Base-by-base conservation (phyloP, 2,329 filamentous ascomycete species). In the Fonsecaea nubica region DNA sequence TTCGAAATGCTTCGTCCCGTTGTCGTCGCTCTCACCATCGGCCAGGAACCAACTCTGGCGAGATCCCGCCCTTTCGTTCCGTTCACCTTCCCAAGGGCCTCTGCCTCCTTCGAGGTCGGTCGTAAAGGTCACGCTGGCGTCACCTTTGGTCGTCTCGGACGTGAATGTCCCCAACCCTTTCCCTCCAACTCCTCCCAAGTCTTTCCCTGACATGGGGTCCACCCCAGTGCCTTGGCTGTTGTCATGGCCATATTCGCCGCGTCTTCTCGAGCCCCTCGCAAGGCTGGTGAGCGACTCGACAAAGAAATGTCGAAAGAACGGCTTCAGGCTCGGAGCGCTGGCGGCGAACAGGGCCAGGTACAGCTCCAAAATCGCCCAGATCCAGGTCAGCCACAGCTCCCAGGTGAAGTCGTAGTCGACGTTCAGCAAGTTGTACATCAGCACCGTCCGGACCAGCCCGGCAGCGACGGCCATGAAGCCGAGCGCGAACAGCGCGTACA, bases 1-100 rank as follows among this genome's bases (percentile, higher is more conserved):
- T 90, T 97, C 45, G 90, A 90, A 56, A 96, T 88, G 0, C 93
- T 93, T 72, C 96, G 86, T 32, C 92, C 85, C 69, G 88, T 66
- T 88, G 85, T 65, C 82, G 79, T 0, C 90, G 6, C 64, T 62
- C 79, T 0, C 90, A 5, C 64, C 58, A 13, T 66, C 68, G 15
- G 56, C 42, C 57, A 68, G 15, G 50, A 68, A 70, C 25, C 62
- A 61, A 32, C 58, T 61, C 48, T 61, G 58, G 48, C 45, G 57
- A n/a, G 38, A 64, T 18, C 36, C 65, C 18, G n/a, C 40, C 13
- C 57, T 62, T 45, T 45, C 55, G 54, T 48, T 55, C 38, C 4
- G 10, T n/a, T 15, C 30, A 6, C 30, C 58, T 9, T 15, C 21
- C 45, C 58, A 61, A 7, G 15, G 30, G 3, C 30, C 13, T 38